Conservation (phyloP, 2,329 filamentous ascomycete species). For the Parascedosporium putredinis region DNA sequence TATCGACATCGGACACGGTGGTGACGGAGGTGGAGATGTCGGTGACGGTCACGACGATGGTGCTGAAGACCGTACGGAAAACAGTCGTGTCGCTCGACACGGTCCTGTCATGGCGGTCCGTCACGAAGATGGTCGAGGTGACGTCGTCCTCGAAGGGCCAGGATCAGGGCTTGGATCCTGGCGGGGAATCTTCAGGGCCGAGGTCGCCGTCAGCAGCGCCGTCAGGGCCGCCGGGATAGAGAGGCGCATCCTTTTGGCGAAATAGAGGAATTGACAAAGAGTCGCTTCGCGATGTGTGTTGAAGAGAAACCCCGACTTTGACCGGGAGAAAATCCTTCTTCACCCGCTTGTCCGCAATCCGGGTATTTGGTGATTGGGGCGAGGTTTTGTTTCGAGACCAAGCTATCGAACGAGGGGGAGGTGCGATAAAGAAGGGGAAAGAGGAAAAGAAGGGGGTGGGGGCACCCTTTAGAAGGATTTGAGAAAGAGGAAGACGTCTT, state of each 20-base stretch:
- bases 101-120: slow-evolving; percentile 18
- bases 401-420: not conserved
- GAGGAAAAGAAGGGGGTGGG: not conserved
- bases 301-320: no score
- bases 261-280: no score
- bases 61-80: slow-evolving; percentile 16
- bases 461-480: not conserved
- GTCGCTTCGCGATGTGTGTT: not conserved
- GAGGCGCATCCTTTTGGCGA: not conserved
- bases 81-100: slow-evolving; percentile 12
- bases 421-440: not conserved
- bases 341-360: no score
- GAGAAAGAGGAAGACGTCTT: not conserved
- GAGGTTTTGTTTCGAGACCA: no score
- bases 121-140: slow-evolving; percentile 17
- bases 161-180: not conserved
- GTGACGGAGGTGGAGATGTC: slow-evolving; percentile 25
- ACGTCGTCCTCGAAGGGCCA: slow-evolving; percentile 9
- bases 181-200: slow-evolving; percentile 1
- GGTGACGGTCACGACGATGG: slow-evolving; percentile 24
- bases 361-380: no score
- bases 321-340: no score
- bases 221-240: not conserved
- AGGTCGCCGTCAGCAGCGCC: not conserved
- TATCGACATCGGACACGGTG: slow-evolving; percentile 23